Conservation (phyloP, 305 asterid genomes). For the Salvia sclarea region DNA sequence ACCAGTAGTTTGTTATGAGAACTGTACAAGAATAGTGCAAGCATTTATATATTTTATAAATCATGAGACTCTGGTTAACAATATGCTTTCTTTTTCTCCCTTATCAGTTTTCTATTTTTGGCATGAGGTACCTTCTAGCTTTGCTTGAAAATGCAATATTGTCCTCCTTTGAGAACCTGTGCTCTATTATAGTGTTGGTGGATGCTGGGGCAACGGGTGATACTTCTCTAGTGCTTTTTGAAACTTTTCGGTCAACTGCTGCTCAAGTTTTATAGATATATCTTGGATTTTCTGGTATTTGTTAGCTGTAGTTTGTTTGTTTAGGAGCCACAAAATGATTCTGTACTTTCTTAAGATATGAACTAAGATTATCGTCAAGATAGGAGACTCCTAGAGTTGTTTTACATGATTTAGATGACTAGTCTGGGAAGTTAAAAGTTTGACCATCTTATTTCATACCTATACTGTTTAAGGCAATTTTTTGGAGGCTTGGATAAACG, state of each 20-base stretch:
- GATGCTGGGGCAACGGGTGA: not conserved
- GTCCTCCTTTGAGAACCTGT: not conserved
- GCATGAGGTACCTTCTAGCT: constrained; percentile 8
- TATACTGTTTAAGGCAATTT: not conserved
- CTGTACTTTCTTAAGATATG: not conserved
- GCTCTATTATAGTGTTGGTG: constrained; percentile 15
- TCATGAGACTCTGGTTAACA: not conserved
- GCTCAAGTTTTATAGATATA: not conserved
- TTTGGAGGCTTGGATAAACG: not conserved
- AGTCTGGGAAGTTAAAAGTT: not conserved
- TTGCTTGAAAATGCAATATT: constrained; percentile 7
- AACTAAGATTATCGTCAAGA: not conserved
- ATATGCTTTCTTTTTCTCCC: not conserved
- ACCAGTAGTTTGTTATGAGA: not conserved
- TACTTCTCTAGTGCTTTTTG: not conserved
- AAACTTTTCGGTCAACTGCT: not conserved
- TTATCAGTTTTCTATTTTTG: not conserved
- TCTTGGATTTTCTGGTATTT: not conserved
- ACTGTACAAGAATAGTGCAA: not conserved
- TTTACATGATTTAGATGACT: not conserved
- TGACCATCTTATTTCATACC: not conserved
- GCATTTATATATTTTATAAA: not conserved
- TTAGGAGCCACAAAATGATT: not conserved
- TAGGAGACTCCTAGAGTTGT: not conserved
- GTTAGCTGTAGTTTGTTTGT: not conserved